phyloP scores from a whole-genome alignment of 2,329 filamentous ascomycete species.

The Hypoxylon sp. region DNA sequence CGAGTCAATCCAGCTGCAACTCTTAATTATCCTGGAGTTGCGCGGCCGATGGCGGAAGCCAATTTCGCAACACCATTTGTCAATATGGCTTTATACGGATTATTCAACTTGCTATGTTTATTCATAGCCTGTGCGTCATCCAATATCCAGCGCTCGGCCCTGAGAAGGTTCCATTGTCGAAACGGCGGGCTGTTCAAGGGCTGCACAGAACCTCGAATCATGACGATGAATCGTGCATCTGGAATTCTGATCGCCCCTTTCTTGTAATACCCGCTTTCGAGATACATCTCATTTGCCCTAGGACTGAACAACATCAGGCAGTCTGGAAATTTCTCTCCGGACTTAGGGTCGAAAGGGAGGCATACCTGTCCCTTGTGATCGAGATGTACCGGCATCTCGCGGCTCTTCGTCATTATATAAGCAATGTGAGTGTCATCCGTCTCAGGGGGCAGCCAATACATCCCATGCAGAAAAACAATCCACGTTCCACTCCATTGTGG shows the following conservation, averaged over 20 bases:
- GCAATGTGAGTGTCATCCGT: not conserved
- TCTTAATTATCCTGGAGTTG: not conserved
- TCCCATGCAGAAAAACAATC: not conserved
- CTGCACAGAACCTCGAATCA: not conserved
- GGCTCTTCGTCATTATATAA: not conserved
- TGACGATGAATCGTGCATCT: not conserved
- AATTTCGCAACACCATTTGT: too few relatives aligned
- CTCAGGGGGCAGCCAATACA: slow-evolving; percentile 6
- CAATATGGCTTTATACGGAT: too few relatives aligned
- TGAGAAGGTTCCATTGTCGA: slow-evolving; percentile 5
- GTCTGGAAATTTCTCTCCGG: not conserved
- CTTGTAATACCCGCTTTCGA: not conserved
- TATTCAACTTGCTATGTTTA: too few relatives aligned
- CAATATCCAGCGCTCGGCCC: not conserved
- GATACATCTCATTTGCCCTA: not conserved
- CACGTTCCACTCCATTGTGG: not conserved
- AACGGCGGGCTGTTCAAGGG: not conserved
- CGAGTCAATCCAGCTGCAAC: not conserved
- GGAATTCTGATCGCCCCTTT: not conserved
- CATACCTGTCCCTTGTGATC: not conserved
- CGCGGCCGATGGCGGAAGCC: not conserved
- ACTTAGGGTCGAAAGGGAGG: not conserved
- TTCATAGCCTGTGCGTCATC: too few relatives aligned
- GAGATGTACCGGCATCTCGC: not conserved
- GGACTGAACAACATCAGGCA: not conserved